phyloP scores from a whole-genome alignment of 2,329 filamentous ascomycete species.

The Ceratocystis ficicola region DNA sequence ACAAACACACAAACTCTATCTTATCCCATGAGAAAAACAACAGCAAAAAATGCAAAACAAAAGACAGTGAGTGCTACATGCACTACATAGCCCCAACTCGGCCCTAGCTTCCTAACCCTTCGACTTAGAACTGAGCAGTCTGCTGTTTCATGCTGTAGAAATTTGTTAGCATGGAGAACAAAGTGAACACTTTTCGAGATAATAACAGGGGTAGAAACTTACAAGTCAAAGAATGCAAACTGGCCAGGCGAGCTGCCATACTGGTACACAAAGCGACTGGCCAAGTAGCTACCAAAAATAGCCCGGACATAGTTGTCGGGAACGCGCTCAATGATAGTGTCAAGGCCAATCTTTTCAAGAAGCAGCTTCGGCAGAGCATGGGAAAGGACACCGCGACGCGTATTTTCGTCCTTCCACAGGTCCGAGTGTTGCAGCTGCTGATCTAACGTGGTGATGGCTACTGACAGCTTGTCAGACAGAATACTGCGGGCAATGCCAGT shows the following conservation, averaged over 20 bases:
- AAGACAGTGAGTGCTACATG: conserved; percentile 3
- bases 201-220: conserved; percentile 34
- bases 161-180: conserved; percentile 1
- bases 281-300: conserved; percentile 92
- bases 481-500: conserved; percentile 70
- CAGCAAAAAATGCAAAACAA: background rate
- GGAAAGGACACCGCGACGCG: conserved; percentile 63
- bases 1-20: conserved; percentile 7
- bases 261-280: conserved; percentile 91
- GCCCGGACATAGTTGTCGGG: conserved; percentile 84
- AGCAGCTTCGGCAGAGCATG: conserved; percentile 80
- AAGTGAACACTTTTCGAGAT: too few relatives aligned
- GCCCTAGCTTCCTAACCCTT: background rate
- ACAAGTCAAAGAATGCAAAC: conserved; percentile 98
- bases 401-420: conserved; percentile 71
- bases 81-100: background rate
- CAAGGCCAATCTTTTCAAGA: conserved; percentile 78
- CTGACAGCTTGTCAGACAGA: conserved; percentile 80
- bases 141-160: conserved; percentile 43
- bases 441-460: conserved; percentile 90
- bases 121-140: conserved; percentile 10
- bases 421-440: conserved; percentile 91
- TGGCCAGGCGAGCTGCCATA: conserved; percentile 87
- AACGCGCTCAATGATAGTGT: conserved; percentile 74
- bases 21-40: conserved; percentile 12